phyloP scores from a whole-genome alignment of 257 asterid species.

The Capsicum pubescens region DNA sequence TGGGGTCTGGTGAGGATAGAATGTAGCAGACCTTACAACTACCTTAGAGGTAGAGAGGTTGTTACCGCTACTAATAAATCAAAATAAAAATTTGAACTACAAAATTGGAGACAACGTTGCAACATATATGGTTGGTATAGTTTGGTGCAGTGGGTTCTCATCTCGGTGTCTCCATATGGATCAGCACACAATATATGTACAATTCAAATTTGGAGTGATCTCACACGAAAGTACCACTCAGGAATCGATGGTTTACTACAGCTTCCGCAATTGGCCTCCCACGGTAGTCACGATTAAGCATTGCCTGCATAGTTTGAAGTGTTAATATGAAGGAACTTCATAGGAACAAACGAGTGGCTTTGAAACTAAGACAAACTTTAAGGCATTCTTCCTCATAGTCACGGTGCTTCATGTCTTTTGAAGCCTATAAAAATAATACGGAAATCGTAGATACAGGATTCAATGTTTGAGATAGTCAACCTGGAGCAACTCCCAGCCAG shows the following conservation, averaged over 20 bases:
- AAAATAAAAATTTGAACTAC: background rate
- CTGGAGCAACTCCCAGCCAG: constrained; percentile 97
- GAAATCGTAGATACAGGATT: background rate
- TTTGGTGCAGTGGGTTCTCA: background rate
- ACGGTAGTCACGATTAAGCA: constrained; percentile 73
- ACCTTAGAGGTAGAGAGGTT: no score
- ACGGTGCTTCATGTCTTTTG: background rate
- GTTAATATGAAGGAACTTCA: background rate
- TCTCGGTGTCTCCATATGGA: background rate
- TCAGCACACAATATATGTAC: background rate
- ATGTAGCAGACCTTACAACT: no score
- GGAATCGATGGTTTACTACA: constrained; percentile 78
- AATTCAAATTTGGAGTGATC: background rate
- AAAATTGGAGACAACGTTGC: background rate
- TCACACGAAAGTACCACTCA: constrained; percentile 57
- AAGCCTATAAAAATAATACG: background rate
- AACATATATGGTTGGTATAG: background rate
- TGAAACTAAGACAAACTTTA: background rate
- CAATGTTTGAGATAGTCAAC: constrained; percentile 42
- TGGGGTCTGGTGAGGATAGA: no score
- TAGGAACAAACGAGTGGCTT: background rate
- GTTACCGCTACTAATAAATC: background rate
- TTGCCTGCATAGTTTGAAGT: constrained; percentile 53
- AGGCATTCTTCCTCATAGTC: background rate
- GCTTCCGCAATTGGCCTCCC: constrained; percentile 89